Evolutionary conservation across 2,329 filamentous ascomycete genomes (phyloP), one percentile per base, ranked within the genome.

Genomic region (Alternaria longipes): DNA sequence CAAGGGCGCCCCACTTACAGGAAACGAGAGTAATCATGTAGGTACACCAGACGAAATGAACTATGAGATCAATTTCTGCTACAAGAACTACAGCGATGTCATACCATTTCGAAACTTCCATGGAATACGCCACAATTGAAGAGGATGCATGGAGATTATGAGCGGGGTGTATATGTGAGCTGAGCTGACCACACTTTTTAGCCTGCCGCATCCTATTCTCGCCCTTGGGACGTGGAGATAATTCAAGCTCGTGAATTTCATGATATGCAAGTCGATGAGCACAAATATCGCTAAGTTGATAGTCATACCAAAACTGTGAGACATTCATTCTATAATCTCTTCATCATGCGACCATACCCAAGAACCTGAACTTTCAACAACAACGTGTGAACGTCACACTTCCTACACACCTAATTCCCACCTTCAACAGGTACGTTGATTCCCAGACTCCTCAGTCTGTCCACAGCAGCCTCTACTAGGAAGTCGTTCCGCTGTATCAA

Each of bases 381-480:
- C 9, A 6, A 30, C 32, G 12, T 42, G 22, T 24, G 16, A 14
- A 34, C 42, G 5, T 36, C 11, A 22, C 22, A 20, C 26, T n/a
- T 12, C 28, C 28, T 2, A 12, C 28, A 12, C 36, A 41, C 12
- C 47, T 51, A 51, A n/a, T 20, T 51, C 8, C 47, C 56, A 9
- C 40, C 22, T 47, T 59, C 60, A 5, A 60, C 22, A 47, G 72
- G 68, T 36, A 78, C 63, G 11, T 62, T 54, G 5, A 77, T 67
- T 16, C 76, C 75, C 62, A 76, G 44, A 41, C 58, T 72, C 53
- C 67, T 65, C 44, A 79, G 54, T 18, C 72, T 69, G 20, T 70
- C 65, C 34, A 68, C 66, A 42, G 76, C 76, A 24, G 73, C 72
- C 45, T 78, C 75, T 38, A 78, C 71, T 20, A 79, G 66, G 22